Evolutionary conservation across 2,329 filamentous ascomycete species (phyloP).

Genomic region (Penicillium sp.): DNA sequence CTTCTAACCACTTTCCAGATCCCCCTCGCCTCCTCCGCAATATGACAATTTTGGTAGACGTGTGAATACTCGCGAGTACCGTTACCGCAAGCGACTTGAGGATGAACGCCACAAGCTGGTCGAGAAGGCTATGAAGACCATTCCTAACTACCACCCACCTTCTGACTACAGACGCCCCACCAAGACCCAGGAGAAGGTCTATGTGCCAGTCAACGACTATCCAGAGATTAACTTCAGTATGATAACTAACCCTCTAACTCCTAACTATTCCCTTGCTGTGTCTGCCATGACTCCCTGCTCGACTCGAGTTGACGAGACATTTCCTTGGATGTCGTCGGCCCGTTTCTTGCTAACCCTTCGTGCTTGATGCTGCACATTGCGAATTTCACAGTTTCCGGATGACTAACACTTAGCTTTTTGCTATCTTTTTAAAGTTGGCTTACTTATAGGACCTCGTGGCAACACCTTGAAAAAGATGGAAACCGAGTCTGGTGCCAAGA

Average conservation of each 20-base stretch:
- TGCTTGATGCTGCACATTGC: conserved; percentile 34
- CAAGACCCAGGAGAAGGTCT: conserved; percentile 99
- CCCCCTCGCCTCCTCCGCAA: conserved; percentile 89
- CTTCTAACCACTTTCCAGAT: conserved; percentile 55
- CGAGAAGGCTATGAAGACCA: conserved; percentile 98
- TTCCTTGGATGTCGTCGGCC: conserved; percentile 36
- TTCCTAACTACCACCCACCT: conserved; percentile 98
- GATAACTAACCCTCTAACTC: conserved; percentile 98
- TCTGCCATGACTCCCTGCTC: conserved; percentile 44
- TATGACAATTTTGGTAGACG: conserved; percentile 99
- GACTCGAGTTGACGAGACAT: conserved; percentile 41
- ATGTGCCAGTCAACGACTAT: conserved; percentile 99
- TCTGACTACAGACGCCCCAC: conserved; percentile 97
- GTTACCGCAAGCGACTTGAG: conserved; percentile 95
- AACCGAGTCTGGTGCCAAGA: conserved; percentile 92
- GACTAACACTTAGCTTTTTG: conserved; percentile 88
- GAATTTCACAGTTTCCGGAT: conserved; percentile 42
- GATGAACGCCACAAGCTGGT: conserved; percentile 98
- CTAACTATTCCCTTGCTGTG: conserved; percentile 56
- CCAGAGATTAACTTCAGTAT: conserved; percentile 99
- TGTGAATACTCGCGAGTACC: conserved; percentile 98
- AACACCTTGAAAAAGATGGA: conserved; percentile 99
- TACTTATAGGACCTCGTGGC: conserved; percentile 99
- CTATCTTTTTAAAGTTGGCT: conserved; percentile 83
- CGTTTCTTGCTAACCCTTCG: conserved; percentile 45